A percentile compares a stretch with the other conserved stretches of the same genome.
phyloP scores from a whole-genome alignment of 2,329 filamentous ascomycete genomes.

The Aureobasidium sp. region DNA sequence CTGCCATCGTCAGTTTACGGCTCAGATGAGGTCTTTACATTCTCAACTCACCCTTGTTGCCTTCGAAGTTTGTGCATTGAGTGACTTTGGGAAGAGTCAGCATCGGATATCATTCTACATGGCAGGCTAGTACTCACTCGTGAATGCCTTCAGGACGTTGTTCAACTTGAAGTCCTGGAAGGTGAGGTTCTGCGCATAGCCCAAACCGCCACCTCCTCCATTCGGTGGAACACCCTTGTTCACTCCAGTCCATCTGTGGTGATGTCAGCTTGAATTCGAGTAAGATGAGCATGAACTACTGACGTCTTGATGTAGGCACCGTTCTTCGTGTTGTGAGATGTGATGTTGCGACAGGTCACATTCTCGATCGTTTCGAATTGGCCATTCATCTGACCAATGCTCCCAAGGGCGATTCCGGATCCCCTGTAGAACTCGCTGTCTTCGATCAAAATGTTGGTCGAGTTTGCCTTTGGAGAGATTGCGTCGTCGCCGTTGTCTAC shows the following conservation, averaged over 20 bases:
- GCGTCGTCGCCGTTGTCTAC: constrained; percentile 49
- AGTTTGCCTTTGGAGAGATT: constrained; percentile 51
- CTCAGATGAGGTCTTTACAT: no score
- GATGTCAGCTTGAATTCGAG: constrained; percentile 34
- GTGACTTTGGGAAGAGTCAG: constrained; percentile 17
- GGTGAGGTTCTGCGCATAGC: constrained; percentile 34
- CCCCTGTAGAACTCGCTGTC: constrained; percentile 46
- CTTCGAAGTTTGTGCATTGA: constrained; percentile 25
- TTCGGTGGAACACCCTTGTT: constrained; percentile 38
- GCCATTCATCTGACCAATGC: constrained; percentile 49
- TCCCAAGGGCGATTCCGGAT: constrained; percentile 50
- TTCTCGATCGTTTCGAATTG: constrained; percentile 45
- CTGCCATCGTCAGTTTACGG: not conserved
- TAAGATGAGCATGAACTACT: constrained; percentile 32
- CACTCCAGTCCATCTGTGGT: constrained; percentile 44
- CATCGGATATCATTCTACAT: no score
- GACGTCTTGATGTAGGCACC: constrained; percentile 52
- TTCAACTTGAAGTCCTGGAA: constrained; percentile 29
- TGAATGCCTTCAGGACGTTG: constrained; percentile 19
- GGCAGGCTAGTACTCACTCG: not conserved
- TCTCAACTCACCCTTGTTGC: not conserved
- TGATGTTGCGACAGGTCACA: constrained; percentile 43
- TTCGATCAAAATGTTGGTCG: constrained; percentile 46
- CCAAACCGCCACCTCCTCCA: constrained; percentile 51
- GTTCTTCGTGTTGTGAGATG: constrained; percentile 41